Conservation (phyloP, 345 rosid species). For the Salix udensis region DNA sequence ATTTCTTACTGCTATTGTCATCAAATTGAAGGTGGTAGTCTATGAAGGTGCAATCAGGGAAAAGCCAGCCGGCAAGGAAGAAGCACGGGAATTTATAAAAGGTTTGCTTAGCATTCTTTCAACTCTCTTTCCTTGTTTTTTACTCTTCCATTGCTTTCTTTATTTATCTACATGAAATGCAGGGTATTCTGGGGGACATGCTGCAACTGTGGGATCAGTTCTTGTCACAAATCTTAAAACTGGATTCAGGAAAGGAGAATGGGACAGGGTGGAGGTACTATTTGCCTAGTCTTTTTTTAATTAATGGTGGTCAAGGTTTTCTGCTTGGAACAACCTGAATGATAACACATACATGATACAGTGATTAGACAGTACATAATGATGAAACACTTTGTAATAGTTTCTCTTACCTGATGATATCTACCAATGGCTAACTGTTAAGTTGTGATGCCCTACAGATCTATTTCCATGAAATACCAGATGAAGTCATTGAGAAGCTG, state of each 20-base stretch:
- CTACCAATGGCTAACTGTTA: too few species aligned
- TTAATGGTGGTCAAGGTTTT: neutral
- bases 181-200: constrained; percentile 72
- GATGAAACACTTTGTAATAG: too few species aligned
- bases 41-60: constrained; percentile 75
- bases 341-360: neutral
- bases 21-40: constrained; percentile 73
- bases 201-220: constrained; percentile 83
- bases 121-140: neutral
- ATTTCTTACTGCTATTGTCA: constrained; percentile 32
- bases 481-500: constrained; percentile 71
- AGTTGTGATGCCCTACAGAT: constrained; percentile 50
- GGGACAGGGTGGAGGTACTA: constrained; percentile 79
- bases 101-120: constrained; percentile 34
- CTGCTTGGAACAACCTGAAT: neutral
- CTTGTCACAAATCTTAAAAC: constrained; percentile 71
- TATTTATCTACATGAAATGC: constrained; percentile 14
- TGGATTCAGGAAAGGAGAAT: constrained; percentile 62
- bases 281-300: neutral
- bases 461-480: constrained; percentile 75
- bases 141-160: constrained; percentile 7
- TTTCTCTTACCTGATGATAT: too few species aligned
- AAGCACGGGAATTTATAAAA: constrained; percentile 68
- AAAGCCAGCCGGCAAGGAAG: constrained; percentile 70
- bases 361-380: neutral